phyloP scores from a whole-genome alignment of 2,329 filamentous ascomycete genomes.

The Lecanicillium sp. region DNA sequence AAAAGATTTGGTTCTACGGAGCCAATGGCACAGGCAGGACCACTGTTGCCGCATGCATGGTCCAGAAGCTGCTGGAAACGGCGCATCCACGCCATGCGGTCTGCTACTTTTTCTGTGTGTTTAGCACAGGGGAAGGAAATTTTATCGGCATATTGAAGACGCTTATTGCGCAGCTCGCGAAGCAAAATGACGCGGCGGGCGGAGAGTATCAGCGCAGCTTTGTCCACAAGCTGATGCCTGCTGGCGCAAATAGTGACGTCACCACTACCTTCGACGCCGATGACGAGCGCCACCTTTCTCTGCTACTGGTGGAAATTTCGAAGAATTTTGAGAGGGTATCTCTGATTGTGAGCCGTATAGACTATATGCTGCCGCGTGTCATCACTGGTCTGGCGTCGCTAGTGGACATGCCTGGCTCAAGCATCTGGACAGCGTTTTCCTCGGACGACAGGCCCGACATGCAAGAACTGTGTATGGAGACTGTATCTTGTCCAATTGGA shows the following conservation, averaged over 20 bases:
- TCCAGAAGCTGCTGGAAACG: neutral
- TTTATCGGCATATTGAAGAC: neutral
- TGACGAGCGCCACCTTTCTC: neutral
- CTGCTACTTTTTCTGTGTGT: conserved; percentile 2
- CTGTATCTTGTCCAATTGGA: conserved; percentile 4
- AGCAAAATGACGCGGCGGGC: conserved; percentile 1
- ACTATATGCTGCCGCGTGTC: neutral
- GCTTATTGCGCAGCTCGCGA: conserved; percentile 3
- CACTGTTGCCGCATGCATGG: conserved; percentile 1
- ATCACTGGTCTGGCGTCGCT: neutral
- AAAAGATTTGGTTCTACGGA: conserved; percentile 6
- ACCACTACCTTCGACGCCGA: neutral
- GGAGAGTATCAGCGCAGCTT: neutral
- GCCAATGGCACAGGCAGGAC: conserved; percentile 3
- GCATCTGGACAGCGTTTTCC: neutral
- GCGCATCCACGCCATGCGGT: conserved; percentile 1
- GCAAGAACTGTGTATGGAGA: conserved; percentile 1
- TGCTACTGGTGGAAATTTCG: neutral
- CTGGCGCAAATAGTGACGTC: no score
- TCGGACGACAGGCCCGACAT: neutral
- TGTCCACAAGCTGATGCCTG: neutral
- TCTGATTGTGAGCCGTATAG: neutral
- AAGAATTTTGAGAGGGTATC: neutral
- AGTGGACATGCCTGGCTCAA: neutral
- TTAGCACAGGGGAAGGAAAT: neutral